Conservation (phyloP, 495 filamentous ascomycete genomes). For the Penicillium macrosclerotiorum region DNA sequence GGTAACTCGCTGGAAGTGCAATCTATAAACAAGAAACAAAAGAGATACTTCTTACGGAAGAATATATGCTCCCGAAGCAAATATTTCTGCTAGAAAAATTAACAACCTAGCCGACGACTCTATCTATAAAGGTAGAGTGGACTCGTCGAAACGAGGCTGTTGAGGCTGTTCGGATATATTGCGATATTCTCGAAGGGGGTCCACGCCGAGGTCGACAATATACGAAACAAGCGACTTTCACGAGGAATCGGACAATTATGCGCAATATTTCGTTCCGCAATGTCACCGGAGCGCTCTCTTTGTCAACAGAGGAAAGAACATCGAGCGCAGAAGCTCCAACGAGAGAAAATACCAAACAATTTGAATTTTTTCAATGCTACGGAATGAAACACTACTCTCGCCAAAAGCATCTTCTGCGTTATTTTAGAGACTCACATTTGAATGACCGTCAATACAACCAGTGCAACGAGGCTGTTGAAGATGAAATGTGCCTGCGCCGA, state of each 20-base stretch:
- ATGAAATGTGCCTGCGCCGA: slow-evolving; percentile 16
- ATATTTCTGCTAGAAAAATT: slow-evolving; percentile 4
- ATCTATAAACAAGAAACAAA: slow-evolving; percentile 1
- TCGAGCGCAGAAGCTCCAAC: slow-evolving; percentile 1
- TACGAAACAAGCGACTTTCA: not conserved
- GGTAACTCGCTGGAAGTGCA: slow-evolving; percentile 1
- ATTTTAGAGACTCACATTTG: slow-evolving; percentile 17
- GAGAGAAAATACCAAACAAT: slow-evolving; percentile 1
- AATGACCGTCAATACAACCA: slow-evolving; percentile 22
- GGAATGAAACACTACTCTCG: slow-evolving; percentile 21
- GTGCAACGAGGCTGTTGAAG: slow-evolving; percentile 16
- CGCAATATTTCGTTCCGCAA: not conserved
- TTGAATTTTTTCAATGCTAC: slow-evolving; percentile 17
- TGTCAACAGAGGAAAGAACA: not conserved
- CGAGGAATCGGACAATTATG: not conserved
- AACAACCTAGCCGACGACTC: slow-evolving; percentile 2
- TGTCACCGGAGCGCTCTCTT: not conserved
- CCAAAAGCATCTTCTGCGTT: slow-evolving; percentile 20
- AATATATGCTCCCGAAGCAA: slow-evolving; percentile 5
- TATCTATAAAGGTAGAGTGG: slow-evolving; percentile 7
- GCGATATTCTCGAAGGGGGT: slow-evolving; percentile 4
- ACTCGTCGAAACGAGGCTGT: slow-evolving; percentile 8
- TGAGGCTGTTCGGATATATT: slow-evolving; percentile 10
- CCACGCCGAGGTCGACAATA: slow-evolving; percentile 8
- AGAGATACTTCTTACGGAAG: slow-evolving; percentile 1